Evolutionary conservation across 352 stramenopile species (phyloP), one percentile per base, ranked within the genome.

Genomic region (Phytophthora idaei): DNA sequence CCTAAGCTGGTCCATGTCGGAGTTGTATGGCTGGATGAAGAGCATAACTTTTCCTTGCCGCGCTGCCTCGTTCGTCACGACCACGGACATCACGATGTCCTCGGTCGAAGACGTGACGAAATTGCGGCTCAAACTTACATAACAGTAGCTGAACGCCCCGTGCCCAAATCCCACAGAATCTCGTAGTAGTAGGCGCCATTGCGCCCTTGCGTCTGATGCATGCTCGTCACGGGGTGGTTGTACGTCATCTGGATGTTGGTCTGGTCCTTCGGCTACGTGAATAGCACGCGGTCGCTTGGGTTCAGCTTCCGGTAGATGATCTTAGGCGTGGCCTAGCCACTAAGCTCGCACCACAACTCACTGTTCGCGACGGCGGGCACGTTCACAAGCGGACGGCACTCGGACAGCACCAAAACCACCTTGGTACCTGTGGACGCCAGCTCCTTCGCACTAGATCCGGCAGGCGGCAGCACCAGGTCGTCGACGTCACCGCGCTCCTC

Each of bases 151-250:
- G 61, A 95, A 96, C 17, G 61, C 60, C 88, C 88, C 47, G 81
- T 64, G 17, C 89, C 86, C 76, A 94, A 94, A n/a, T 77, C 66
- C 82, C 85, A 96, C 56, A 92, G 76, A 14, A 83, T 83, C 27
- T 64, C 60, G 54, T 64, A 75, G 65, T 90, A 88, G 54, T 69
- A 69, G 14, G 52, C 29, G 17, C 34, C 37, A 28, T 31, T 25
- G 15, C 28, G 17, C n/a, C 59, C 54, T 9, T 76, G 74, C 64
- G 87, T 75, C 58, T 87, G 81, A 34, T 80, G 90, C 14, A 73
- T 71, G 21, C 66, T 71, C 5, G 54, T 82, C 32, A 82, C 77
- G 2, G 59, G 79, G 59, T 89, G 81, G 57, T 89, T 89, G 79
- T 92, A 93, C 32, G 78, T 69, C 53, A 90, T 82, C 31, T 66